Base-by-base conservation (phyloP, 2,329 filamentous ascomycete genomes). In the Stenocarpella maydis region DNA sequence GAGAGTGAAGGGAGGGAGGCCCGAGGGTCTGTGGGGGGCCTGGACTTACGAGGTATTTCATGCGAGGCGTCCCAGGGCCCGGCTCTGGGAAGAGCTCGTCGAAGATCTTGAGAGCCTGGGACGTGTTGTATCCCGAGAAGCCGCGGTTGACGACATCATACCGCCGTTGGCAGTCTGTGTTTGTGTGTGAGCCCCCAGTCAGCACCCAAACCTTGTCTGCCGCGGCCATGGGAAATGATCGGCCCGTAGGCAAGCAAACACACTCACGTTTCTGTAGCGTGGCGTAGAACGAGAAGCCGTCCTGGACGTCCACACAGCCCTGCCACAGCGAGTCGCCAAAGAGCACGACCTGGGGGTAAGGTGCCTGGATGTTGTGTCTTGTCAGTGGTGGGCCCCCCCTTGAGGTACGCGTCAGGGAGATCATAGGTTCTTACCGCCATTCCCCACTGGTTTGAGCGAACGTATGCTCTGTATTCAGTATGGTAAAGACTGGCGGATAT, bases 241-340 rank as follows among this genome's bases (percentile, higher is more conserved):
- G 7, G 15, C 9, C 21, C 34, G 49, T 24, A 41, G 21, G 34
- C 9, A 12, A 12, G 34, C 12, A 37, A 7, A 37, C 34, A 49
- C 15, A 82, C 86, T 78, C 74, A 94, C 92, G 86, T 73, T 88
- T 81, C 77, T 94, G 90, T 3, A 97, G 82, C 19, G 88, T 89
- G 26, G 91, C 87, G 69, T 90, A 88, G 75, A 97, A 92, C 0
- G 87, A 92, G 79, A 95, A 95, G 19, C 91, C 93, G 68, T 88
- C 82, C 14, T 86, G 80, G 60, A 90, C 83, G 43, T 86, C 83
- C 72, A 87, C 87, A 2, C 89, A 87, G 50, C 86, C 83, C 76
- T 98, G 90, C 60, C 95, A 91, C 71, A 98, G 91, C 39, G 93
- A 97, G 81, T 98, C 96, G 67, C 95, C 95, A 72, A 98, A 92